phyloP scores from a whole-genome alignment of 176 grass and related monocot genomes.

The Zea luxurians region DNA sequence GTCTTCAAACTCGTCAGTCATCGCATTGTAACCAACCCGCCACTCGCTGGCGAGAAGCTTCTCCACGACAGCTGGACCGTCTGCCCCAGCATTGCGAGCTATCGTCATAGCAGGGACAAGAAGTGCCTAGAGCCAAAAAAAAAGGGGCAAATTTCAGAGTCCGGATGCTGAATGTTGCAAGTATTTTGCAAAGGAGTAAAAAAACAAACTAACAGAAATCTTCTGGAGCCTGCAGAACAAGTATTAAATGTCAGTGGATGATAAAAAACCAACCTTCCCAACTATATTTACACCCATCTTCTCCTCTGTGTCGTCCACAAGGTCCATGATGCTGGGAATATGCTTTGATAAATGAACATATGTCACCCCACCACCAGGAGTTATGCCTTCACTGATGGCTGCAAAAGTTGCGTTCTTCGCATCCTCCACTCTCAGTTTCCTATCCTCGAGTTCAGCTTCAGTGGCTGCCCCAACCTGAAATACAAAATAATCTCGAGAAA shows the following conservation, averaged over 20 bases:
- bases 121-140: slow-evolving; percentile 63
- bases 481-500: slow-evolving; percentile 29
- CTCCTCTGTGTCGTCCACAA: slow-evolving; percentile 71
- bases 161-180: slow-evolving; percentile 10
- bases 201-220: neutral
- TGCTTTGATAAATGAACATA: slow-evolving; percentile 82
- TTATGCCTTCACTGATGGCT: slow-evolving; percentile 89
- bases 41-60: slow-evolving; percentile 68
- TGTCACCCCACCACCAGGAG: slow-evolving; percentile 73
- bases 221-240: neutral
- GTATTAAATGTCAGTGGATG: neutral
- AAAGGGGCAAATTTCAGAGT: slow-evolving; percentile 23
- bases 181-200: neutral
- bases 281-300: slow-evolving; percentile 89
- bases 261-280: slow-evolving; percentile 72
- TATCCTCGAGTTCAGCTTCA: slow-evolving; percentile 95
- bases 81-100: slow-evolving; percentile 64
- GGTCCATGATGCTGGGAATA: slow-evolving; percentile 62
- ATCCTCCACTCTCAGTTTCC: slow-evolving; percentile 91
- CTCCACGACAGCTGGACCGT: slow-evolving; percentile 72
- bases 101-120: slow-evolving; percentile 70
- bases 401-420: slow-evolving; percentile 96
- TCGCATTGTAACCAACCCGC: slow-evolving; percentile 77
- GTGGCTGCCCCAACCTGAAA: slow-evolving; percentile 87
- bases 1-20: slow-evolving; percentile 69